Base-by-base conservation (phyloP, 768 basidiomycete species). In the Asterophora lycoperdoides region DNA sequence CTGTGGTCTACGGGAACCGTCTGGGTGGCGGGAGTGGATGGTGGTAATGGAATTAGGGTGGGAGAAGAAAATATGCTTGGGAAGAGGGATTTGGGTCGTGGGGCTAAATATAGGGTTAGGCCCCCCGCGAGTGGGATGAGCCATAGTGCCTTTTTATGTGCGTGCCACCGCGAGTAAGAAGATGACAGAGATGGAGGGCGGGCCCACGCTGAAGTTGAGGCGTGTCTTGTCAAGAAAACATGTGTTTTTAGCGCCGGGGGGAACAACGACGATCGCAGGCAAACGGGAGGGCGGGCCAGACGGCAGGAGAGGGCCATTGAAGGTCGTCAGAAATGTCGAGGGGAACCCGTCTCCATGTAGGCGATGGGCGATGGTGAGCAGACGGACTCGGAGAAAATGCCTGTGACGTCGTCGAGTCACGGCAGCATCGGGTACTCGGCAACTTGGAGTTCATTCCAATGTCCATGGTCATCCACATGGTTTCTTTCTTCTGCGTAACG, bases 121-220 rank as follows among this genome's bases (percentile, higher is more conserved):
- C 81, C 84, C 20, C 80, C 81, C 4, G 73, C 71, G 3, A 83
- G 55, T 0, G 86, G 84, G 26, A 79, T 54, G 10, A 80, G 58
- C 83, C 82, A 86, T 44, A 80, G 61, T 45, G 66, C 55, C 53
- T 62, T 66, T 30, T 68, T 58, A 43, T 44, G 28, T 13, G 44
- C 54, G 54, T 30, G 59, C 50, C 15, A 69, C 64, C 10, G 65
- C 57, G 43, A 49, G 53, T 64, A 46, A 45, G 61, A 23, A 23
- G 23, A 23, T 6, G 23, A 32, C 6, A 56, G 62, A 35, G 44
- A 54, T 10, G 68, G 52, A 48, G 63, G 67, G 51, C 67, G 63
- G 38, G 57, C 30, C 58, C 49, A 59, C 32, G 26, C 41, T 30
- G 56, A 57, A 8, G 54, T 40, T 30, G 56, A 57, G 8, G 54